A percentile compares a stretch with the other conserved stretches of the same genome.
These are phyloP conservation scores for Dactylonectria macrodidyma DNA, from an alignment of 2,329 filamentous ascomycete species.

Conservation along the genomic window DNA sequence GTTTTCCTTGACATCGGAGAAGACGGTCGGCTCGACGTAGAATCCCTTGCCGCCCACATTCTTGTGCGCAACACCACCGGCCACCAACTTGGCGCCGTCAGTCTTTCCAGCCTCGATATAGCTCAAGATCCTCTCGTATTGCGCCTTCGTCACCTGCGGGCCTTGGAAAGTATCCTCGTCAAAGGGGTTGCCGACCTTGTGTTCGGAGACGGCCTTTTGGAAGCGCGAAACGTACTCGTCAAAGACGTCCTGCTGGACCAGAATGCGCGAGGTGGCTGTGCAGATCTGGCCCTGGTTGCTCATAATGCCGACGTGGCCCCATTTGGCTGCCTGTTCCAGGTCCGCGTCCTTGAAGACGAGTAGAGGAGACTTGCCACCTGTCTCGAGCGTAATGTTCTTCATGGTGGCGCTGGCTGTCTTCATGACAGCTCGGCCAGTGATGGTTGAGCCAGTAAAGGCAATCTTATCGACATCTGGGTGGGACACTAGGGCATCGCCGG, in stretches of 20 bases:
- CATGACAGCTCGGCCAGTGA: constrained; percentile 78
- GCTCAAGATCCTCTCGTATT: constrained; percentile 74
- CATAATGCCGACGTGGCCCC: constrained; percentile 56
- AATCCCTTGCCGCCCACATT: constrained; percentile 42
- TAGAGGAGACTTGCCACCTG: constrained; percentile 72
- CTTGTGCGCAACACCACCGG: constrained; percentile 35
- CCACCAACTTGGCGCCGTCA: constrained; percentile 70
- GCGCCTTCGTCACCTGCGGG: constrained; percentile 68
- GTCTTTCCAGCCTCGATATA: constrained; percentile 77
- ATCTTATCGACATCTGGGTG: constrained; percentile 79
- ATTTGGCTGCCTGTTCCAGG: constrained; percentile 73
- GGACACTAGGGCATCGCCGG: constrained; percentile 74
- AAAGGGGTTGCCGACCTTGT: constrained; percentile 47
- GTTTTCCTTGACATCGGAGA: constrained; percentile 42
- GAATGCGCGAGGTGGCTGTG: constrained; percentile 69
- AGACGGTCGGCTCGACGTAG: constrained; percentile 47
- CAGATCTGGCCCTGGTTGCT: constrained; percentile 71
- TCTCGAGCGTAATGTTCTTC: constrained; percentile 72
- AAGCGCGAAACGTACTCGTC: constrained; percentile 73
- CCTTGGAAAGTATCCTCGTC: constrained; percentile 51
- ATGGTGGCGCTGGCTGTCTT: constrained; percentile 72
- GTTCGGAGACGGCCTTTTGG: constrained; percentile 65
- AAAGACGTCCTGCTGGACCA: constrained; percentile 69
- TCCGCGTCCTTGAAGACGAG: constrained; percentile 73
- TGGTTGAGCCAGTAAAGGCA: constrained; percentile 80